phyloP scores from a whole-genome alignment of 2,329 filamentous ascomycete genomes.

The Paecilomyces niveus region DNA sequence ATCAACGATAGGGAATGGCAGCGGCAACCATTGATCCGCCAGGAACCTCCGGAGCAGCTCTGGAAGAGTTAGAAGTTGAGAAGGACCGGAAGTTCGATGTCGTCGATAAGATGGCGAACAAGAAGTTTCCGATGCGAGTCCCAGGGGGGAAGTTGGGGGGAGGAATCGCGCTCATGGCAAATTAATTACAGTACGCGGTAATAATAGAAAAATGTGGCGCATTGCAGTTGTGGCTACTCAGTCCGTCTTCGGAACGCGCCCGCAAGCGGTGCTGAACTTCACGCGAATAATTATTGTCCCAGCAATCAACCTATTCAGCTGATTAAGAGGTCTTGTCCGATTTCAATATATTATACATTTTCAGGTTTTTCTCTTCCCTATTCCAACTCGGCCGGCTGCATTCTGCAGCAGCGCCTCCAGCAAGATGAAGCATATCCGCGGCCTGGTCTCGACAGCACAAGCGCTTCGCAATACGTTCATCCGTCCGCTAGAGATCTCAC shows the following conservation, averaged over 20 bases:
- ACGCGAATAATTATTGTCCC: not conserved
- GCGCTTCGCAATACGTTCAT: conserved; percentile 24
- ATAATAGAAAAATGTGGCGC: conserved; percentile 3
- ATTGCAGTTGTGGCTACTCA: conserved; percentile 1
- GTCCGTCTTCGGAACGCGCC: not conserved
- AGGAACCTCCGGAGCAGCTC: conserved; percentile 17
- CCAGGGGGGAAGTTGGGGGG: conserved; percentile 10
- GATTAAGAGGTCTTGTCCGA: not conserved
- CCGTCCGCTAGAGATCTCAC: conserved; percentile 11
- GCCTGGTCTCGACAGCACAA: conserved; percentile 24
- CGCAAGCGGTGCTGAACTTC: not conserved
- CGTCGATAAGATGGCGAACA: conserved; percentile 1
- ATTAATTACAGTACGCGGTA: not conserved
- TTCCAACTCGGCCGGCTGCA: not conserved
- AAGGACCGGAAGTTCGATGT: not conserved
- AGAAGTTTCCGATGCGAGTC: not conserved
- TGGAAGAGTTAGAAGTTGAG: conserved; percentile 8
- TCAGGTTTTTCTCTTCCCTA: not conserved
- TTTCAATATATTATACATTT: not conserved
- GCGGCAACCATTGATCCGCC: conserved; percentile 21
- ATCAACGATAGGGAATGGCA: conserved; percentile 17
- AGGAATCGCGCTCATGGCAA: conserved; percentile 13
- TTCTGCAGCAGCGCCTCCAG: not conserved
- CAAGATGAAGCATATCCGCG: conserved; percentile 26
- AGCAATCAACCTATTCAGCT: not conserved